Evolutionary conservation across 2,329 filamentous ascomycete genomes (phyloP).

Genomic region (Fusarium veterinarium): DNA sequence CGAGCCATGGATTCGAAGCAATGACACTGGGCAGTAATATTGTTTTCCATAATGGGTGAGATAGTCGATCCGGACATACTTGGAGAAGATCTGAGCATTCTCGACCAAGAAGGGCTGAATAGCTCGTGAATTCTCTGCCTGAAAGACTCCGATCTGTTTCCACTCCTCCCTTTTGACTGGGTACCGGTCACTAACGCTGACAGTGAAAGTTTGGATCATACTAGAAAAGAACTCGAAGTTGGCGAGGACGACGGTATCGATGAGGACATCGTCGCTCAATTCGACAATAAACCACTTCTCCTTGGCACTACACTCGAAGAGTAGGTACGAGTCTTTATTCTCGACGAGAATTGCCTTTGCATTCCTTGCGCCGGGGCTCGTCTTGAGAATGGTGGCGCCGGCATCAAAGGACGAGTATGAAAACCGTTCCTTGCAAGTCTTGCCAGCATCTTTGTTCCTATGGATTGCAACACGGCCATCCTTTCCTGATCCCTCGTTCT

Average conservation of each 20-base stretch:
- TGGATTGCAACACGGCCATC: slow-evolving; percentile 65
- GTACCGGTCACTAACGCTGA: slow-evolving; percentile 94
- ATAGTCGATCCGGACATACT: slow-evolving; percentile 92
- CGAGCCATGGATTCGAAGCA: slow-evolving; percentile 92
- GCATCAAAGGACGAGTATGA: slow-evolving; percentile 98
- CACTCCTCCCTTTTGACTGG: slow-evolving; percentile 93
- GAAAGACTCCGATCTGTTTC: slow-evolving; percentile 88
- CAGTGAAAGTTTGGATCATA: slow-evolving; percentile 89
- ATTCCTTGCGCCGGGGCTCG: slow-evolving; percentile 86
- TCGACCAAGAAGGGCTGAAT: slow-evolving; percentile 95
- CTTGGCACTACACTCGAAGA: slow-evolving; percentile 85
- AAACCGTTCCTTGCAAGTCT: slow-evolving; percentile 96
- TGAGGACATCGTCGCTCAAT: slow-evolving; percentile 84
- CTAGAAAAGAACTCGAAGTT: slow-evolving; percentile 99
- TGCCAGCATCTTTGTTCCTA: slow-evolving; percentile 91
- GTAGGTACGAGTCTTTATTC: slow-evolving; percentile 99
- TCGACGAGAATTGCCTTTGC: slow-evolving; percentile 90
- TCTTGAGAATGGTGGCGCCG: slow-evolving; percentile 92
- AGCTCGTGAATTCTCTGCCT: slow-evolving; percentile 91
- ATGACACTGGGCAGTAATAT: slow-evolving; percentile 93
- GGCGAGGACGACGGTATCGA: slow-evolving; percentile 96
- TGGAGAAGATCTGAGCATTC: slow-evolving; percentile 94
- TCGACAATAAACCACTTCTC: slow-evolving; percentile 97
- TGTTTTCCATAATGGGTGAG: slow-evolving; percentile 95
- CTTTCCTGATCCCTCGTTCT: slow-evolving; percentile 49